These are phyloP conservation scores for Aureobasidium lini DNA, from an alignment of 2,329 filamentous ascomycete species.

Conservation along the genomic window DNA sequence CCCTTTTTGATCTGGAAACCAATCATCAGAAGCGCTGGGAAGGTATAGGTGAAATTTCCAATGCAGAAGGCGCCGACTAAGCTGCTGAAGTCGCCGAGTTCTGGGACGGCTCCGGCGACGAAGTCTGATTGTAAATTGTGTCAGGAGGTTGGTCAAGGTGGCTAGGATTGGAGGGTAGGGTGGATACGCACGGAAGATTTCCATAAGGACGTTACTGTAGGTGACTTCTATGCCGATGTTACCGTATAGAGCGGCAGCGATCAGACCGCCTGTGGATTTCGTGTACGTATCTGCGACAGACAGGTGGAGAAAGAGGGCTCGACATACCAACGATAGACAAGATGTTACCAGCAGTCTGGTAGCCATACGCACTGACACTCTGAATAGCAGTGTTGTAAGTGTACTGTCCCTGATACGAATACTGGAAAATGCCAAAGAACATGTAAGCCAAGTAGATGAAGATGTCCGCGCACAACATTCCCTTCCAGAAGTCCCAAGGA, in stretches of 20 bases:
- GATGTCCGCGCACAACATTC: constrained; percentile 37
- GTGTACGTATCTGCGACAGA: neutral
- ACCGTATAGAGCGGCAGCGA: constrained; percentile 35
- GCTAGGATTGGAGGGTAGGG: neutral
- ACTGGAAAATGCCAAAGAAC: constrained; percentile 41
- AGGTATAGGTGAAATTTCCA: constrained; percentile 48
- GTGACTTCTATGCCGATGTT: constrained; percentile 42
- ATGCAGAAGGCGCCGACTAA: constrained; percentile 49
- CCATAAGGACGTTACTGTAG: constrained; percentile 48
- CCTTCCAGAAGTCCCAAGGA: constrained; percentile 44
- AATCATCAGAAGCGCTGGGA: constrained; percentile 45
- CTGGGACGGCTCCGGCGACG: constrained; percentile 47
- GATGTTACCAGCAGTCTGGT: constrained; percentile 36
- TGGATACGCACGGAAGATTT: constrained; percentile 33
- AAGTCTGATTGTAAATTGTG: constrained; percentile 20
- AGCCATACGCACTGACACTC: constrained; percentile 32
- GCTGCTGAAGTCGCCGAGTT: constrained; percentile 30
- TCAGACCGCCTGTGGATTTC: constrained; percentile 21
- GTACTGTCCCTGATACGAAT: constrained; percentile 43
- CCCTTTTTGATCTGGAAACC: constrained; percentile 38
- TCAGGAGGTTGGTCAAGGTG: neutral
- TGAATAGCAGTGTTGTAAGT: constrained; percentile 36
- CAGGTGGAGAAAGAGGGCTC: no score
- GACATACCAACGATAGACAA: constrained; percentile 29
- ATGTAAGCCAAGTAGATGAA: constrained; percentile 45